A percentile compares a stretch with the other conserved stretches of the same genome.
These are phyloP conservation scores for Jackrogersella minutella DNA, from an alignment of 495 filamentous ascomycete species.

Conservation along the genomic window DNA sequence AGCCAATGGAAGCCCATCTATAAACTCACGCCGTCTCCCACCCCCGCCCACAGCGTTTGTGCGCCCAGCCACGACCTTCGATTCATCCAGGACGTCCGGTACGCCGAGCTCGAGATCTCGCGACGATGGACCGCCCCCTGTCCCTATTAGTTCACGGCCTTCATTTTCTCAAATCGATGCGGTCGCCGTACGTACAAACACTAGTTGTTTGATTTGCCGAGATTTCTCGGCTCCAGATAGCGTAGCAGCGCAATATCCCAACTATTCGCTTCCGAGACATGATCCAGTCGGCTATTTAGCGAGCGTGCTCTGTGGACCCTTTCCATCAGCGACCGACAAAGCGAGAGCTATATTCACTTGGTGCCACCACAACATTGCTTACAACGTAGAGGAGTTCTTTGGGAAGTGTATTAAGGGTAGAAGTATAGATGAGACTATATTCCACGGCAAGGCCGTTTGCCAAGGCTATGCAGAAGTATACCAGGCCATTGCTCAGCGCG, in stretches of 20 bases:
- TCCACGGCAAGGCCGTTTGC: slow-evolving; percentile 84
- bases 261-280: slow-evolving; percentile 68
- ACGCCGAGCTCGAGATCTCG: slow-evolving; percentile 11
- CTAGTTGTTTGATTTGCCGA: slow-evolving; percentile 77
- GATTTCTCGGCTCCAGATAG: slow-evolving; percentile 85
- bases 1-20: slow-evolving; percentile 34
- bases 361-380: slow-evolving; percentile 92
- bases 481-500: slow-evolving; percentile 72
- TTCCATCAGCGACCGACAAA: slow-evolving; percentile 84
- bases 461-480: slow-evolving; percentile 91
- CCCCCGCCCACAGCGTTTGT: slow-evolving; percentile 48
- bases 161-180: slow-evolving; percentile 53
- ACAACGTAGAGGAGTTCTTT: slow-evolving; percentile 82
- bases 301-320: slow-evolving; percentile 76
- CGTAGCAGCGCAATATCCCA: slow-evolving; percentile 80
- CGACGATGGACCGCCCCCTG: slow-evolving; percentile 52
- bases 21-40: slow-evolving; percentile 48
- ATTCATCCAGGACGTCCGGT: slow-evolving; percentile 22
- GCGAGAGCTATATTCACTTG: slow-evolving; percentile 92
- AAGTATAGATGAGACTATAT: slow-evolving; percentile 71
- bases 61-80: slow-evolving; percentile 32
- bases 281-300: slow-evolving; percentile 76
- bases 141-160: slow-evolving; percentile 57
- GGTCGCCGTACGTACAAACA: slow-evolving; percentile 41
- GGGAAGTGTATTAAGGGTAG: slow-evolving; percentile 67